phyloP scores from a whole-genome alignment of 176 grass and related monocot species.

The Olyra latifolia region DNA sequence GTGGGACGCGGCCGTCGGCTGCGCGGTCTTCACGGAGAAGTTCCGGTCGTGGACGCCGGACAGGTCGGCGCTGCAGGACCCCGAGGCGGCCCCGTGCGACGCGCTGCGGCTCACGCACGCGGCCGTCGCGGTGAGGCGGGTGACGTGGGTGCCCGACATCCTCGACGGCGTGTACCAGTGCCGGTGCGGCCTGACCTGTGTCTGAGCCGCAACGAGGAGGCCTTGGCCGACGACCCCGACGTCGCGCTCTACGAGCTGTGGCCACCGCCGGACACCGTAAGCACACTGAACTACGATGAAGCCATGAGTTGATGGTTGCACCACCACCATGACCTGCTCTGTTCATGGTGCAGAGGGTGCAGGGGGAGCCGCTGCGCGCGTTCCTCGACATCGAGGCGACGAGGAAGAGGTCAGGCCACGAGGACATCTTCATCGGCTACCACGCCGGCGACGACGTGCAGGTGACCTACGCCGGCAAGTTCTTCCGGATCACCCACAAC shows the following conservation, averaged over 20 bases:
- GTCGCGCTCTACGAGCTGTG: conserved; percentile 42
- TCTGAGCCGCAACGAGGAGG: conserved; percentile 9
- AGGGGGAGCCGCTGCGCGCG: conserved; percentile 50
- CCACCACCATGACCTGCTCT: background rate
- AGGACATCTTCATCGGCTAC: conserved; percentile 62
- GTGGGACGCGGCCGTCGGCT: conserved; percentile 51
- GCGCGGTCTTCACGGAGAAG: conserved; percentile 31
- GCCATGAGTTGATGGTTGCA: background rate
- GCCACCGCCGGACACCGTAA: conserved; percentile 42
- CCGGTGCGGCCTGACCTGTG: background rate
- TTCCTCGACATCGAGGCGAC: conserved; percentile 54
- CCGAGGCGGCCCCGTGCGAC: background rate
- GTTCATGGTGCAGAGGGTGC: conserved; percentile 39
- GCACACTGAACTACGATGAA: background rate
- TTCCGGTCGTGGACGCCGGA: conserved; percentile 34
- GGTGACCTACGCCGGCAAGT: conserved; percentile 57
- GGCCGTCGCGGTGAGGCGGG: background rate
- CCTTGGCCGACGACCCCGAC: conserved; percentile 39
- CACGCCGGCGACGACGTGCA: conserved; percentile 55
- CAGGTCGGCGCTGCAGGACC: conserved; percentile 36
- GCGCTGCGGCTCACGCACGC: background rate
- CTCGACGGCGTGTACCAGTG: background rate
- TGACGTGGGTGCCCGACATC: background rate
- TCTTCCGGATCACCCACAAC: conserved; percentile 50
- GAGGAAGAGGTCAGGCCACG: conserved; percentile 35